Evolutionary conservation across 305 asterid species (phyloP).

Genomic region (Ilex paraguariensis): DNA sequence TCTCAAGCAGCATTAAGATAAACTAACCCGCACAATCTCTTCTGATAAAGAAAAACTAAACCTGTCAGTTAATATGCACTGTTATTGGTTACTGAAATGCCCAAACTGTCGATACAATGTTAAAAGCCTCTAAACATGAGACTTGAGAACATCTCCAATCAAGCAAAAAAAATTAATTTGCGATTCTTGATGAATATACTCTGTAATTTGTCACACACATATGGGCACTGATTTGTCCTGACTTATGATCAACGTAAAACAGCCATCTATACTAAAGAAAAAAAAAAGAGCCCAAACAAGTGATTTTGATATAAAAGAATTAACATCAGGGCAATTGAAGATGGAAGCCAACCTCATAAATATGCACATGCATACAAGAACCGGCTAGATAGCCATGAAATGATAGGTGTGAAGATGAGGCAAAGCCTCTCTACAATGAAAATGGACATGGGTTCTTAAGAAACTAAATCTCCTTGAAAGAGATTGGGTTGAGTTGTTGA

Average conservation of each 20-base stretch:
- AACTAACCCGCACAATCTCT: slow-evolving; percentile 55
- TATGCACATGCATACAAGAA: too few species aligned
- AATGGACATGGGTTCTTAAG: too few species aligned
- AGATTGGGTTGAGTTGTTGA: too few species aligned
- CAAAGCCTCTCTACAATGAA: too few species aligned
- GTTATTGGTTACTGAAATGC: slow-evolving; percentile 9
- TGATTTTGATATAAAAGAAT: not conserved
- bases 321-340: not conserved
- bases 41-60: slow-evolving; percentile 44
- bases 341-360: not conserved
- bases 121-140: slow-evolving; percentile 11
- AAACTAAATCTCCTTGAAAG: too few species aligned
- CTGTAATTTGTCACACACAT: not conserved
- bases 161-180: not conserved
- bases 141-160: slow-evolving; percentile 19
- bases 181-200: not conserved
- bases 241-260: not conserved
- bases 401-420: too few species aligned
- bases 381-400: too few species aligned
- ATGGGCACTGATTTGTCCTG: not conserved
- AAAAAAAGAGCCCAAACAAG: not conserved
- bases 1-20: slow-evolving; percentile 52
- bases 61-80: slow-evolving; percentile 24
- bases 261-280: not conserved
- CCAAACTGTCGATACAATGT: slow-evolving; percentile 8